phyloP scores from a whole-genome alignment of 2,329 filamentous ascomycete species.

The Ascochyta viciae-villosae region DNA sequence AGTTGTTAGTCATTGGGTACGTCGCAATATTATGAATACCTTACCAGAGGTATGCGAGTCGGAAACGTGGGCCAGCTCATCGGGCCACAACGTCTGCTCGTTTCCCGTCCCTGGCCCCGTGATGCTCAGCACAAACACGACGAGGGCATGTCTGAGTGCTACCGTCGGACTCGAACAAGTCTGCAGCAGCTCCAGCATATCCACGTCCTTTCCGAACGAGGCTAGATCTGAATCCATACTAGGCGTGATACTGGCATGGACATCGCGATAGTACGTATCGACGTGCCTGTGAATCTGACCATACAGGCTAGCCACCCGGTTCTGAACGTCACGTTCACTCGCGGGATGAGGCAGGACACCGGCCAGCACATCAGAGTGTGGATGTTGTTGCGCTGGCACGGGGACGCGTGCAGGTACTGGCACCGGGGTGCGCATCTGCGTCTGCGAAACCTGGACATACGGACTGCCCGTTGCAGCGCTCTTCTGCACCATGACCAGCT shows the following conservation, averaged over 20 bases:
- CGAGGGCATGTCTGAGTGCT: constrained; percentile 42
- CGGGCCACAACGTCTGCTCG: constrained; percentile 33
- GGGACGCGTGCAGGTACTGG: constrained; percentile 4
- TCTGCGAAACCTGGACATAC: constrained; percentile 40
- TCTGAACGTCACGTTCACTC: constrained; percentile 31
- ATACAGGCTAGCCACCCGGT: constrained; percentile 33
- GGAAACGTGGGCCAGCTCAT: constrained; percentile 22
- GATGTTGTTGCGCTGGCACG: constrained; percentile 9
- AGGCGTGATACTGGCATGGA: constrained; percentile 43
- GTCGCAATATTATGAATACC: background rate
- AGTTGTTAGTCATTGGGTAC: background rate
- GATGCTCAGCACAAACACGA: constrained; percentile 33
- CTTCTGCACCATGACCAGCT: constrained; percentile 35
- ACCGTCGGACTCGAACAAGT: constrained; percentile 33
- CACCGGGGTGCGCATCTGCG: constrained; percentile 18
- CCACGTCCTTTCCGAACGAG: constrained; percentile 31
- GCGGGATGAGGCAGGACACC: constrained; percentile 34
- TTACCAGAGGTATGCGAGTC: background rate
- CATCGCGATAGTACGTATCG: constrained; percentile 44
- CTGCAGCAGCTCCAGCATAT: constrained; percentile 38
- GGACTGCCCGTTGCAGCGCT: constrained; percentile 20
- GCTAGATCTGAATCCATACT: constrained; percentile 42
- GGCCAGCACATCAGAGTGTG: constrained; percentile 23
- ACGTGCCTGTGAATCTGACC: constrained; percentile 37
- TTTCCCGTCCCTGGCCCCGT: constrained; percentile 25